A percentile compares a stretch with the other conserved stretches of the same genome.
phyloP scores from a whole-genome alignment of 495 filamentous ascomycete genomes.

The Bathelium albidoporum region DNA sequence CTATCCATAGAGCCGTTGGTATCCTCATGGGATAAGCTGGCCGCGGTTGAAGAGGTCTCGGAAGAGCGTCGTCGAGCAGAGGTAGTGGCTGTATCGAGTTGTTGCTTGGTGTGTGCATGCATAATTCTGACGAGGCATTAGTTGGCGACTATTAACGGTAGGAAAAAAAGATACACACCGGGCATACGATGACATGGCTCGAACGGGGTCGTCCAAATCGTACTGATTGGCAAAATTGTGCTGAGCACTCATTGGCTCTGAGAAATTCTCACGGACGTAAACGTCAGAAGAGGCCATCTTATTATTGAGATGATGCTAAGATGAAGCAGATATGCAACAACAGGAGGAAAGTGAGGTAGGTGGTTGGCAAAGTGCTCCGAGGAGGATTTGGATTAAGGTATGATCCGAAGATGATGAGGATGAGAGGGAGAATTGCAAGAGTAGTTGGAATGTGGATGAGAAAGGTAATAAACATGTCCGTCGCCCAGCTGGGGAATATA shows the following conservation, averaged over 20 bases:
- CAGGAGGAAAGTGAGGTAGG: background rate
- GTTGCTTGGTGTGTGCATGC: constrained; percentile 25
- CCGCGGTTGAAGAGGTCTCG: background rate
- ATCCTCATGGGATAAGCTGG: background rate
- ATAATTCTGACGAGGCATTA: constrained; percentile 16
- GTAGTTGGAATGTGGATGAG: too few species aligned
- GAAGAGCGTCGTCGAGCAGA: constrained; percentile 17
- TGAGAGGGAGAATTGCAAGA: too few species aligned
- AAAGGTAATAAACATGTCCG: too few species aligned
- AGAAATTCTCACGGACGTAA: constrained; percentile 19
- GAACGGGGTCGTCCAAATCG: constrained; percentile 19
- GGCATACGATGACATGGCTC: constrained; percentile 28
- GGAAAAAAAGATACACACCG: constrained; percentile 15
- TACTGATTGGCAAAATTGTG: constrained; percentile 27
- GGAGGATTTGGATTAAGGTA: too few species aligned
- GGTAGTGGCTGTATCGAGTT: constrained; percentile 17
- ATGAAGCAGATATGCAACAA: background rate
- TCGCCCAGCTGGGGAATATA: too few species aligned
- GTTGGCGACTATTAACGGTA: background rate
- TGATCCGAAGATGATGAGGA: too few species aligned
- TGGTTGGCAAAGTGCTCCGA: background rate
- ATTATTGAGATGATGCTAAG: background rate
- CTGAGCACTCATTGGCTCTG: constrained; percentile 21
- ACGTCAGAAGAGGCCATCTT: constrained; percentile 7
- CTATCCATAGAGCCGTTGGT: background rate